Evolutionary conservation across 805 yeast genomes (phyloP), one percentile per base, ranked within the genome.

Genomic region (baker's yeast (Saccharomyces cerevisiae)): DNA sequence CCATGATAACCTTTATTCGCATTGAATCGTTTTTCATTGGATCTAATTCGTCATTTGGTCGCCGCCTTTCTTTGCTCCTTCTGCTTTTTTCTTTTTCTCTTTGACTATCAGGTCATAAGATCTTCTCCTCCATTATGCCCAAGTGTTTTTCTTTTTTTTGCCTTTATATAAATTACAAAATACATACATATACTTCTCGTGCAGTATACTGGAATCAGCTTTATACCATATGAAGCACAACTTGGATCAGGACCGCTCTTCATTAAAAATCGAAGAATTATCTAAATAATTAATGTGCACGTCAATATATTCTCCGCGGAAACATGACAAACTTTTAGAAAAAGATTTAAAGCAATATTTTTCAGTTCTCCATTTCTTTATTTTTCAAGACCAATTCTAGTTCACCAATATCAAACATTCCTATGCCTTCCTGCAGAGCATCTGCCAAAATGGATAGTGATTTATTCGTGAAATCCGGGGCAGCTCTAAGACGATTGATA

Each of bases 381-480:
- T 36, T 36, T 17, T 36, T 36, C 24, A 36, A 11, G 9, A 36
- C 22, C 13, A 22, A 36, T 36, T 36, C 43, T 36, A 36, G 43
- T 36, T 36, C 43, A 3, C 43, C 43, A 17, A 75, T 76, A 61
- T 82, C 85, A 67, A 82, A 83, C 71, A 83, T 74, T 58, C 80
- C 78, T 14, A 79, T 74, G 13, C 85, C 83, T 43, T 79, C 78
- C 62, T 82, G 84, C 52, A 83, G 72, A 6, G 81, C 73, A 59
- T 79, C 79, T 3, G 85, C 87, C 60, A 83, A 68, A 51, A 80
- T 61, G 11, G 78, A 77, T 54, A 85, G 72, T 28, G 87, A 82
- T 59, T 78, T 79, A 30, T 74, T 76, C 10, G 76, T 76, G 61
- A 85, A 85, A 65, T 85, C 89, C 9, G 83, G 84, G 36, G 83